Evolutionary conservation across 1,284 basidiomycete genomes (phyloP).

Genomic region (Sporisorium reilianum): DNA sequence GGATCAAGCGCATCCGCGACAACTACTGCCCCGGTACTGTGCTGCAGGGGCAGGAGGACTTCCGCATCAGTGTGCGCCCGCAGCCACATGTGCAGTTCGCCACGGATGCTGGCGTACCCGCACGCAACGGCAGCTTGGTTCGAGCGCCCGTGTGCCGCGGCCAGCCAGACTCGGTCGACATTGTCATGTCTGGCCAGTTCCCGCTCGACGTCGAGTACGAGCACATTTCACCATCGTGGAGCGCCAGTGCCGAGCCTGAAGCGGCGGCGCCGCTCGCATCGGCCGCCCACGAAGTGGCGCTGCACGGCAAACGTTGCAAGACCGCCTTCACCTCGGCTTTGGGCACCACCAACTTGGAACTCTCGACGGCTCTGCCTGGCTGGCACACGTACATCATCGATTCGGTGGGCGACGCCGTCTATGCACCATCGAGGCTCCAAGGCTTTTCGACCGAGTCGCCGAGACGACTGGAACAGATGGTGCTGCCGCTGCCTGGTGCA

Average conservation of each 20-base stretch:
- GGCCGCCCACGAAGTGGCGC: slow-evolving; percentile 53
- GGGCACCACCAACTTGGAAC: slow-evolving; percentile 81
- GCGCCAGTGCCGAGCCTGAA: slow-evolving; percentile 33
- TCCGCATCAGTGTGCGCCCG: slow-evolving; percentile 80
- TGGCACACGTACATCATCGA: slow-evolving; percentile 88
- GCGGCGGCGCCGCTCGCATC: slow-evolving; percentile 48
- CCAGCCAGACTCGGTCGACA: slow-evolving; percentile 80
- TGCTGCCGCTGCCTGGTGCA: slow-evolving; percentile 53
- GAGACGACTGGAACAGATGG: slow-evolving; percentile 58
- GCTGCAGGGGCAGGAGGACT: slow-evolving; percentile 75
- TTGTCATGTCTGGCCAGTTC: slow-evolving; percentile 79
- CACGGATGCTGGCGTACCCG: slow-evolving; percentile 34
- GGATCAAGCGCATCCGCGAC: slow-evolving; percentile 81
- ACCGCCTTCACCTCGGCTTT: slow-evolving; percentile 85
- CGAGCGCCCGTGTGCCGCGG: slow-evolving; percentile 85
- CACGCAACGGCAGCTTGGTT: slow-evolving; percentile 69
- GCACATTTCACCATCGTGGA: slow-evolving; percentile 40
- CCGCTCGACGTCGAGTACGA: slow-evolving; percentile 54
- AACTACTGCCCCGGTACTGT: slow-evolving; percentile 85
- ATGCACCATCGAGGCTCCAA: slow-evolving; percentile 72
- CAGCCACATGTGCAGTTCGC: slow-evolving; percentile 73
- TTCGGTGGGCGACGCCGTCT: slow-evolving; percentile 87
- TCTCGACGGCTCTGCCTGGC: slow-evolving; percentile 82
- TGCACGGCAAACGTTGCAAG: slow-evolving; percentile 40
- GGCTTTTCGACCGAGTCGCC: slow-evolving; percentile 72